These are phyloP conservation scores for Fusarium sublunatum DNA, from an alignment of 2,329 filamentous ascomycete species.

Conservation along the genomic window DNA sequence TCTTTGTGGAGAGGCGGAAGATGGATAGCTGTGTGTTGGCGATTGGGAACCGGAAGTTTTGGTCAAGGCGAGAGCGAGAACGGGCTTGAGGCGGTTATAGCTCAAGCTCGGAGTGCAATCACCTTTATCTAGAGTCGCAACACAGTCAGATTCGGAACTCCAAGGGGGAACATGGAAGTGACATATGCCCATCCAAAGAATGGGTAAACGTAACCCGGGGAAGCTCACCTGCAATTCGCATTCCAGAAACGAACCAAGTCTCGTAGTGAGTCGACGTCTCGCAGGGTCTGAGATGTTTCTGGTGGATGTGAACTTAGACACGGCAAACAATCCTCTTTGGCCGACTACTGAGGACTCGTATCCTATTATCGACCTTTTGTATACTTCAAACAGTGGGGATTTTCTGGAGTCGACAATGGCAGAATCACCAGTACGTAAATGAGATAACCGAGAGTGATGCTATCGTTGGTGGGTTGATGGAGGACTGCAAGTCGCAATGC, in stretches of 20 bases:
- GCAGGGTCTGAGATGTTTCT: constrained; percentile 39
- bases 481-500: constrained; percentile 15
- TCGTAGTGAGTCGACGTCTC: constrained; percentile 34
- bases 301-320: constrained; percentile 20
- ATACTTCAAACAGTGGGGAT: background rate
- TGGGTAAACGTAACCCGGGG: constrained; percentile 19
- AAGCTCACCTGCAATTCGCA: constrained; percentile 47
- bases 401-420: background rate
- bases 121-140: constrained; percentile 42
- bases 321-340: constrained; percentile 19
- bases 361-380: constrained; percentile 2
- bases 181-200: constrained; percentile 14
- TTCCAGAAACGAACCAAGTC: constrained; percentile 43
- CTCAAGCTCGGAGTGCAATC: constrained; percentile 40
- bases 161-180: constrained; percentile 4
- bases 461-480: background rate
- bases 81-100: constrained; percentile 32
- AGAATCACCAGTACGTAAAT: constrained; percentile 7
- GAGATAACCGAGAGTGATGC: constrained; percentile 3
- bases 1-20: constrained; percentile 15
- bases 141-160: constrained; percentile 30
- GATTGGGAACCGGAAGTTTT: constrained; percentile 12
- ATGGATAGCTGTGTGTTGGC: constrained; percentile 8
- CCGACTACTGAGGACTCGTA: constrained; percentile 15
- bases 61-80: constrained; percentile 27